phyloP scores from a whole-genome alignment of 306 rosid genomes.

The Cicer arietinum region DNA sequence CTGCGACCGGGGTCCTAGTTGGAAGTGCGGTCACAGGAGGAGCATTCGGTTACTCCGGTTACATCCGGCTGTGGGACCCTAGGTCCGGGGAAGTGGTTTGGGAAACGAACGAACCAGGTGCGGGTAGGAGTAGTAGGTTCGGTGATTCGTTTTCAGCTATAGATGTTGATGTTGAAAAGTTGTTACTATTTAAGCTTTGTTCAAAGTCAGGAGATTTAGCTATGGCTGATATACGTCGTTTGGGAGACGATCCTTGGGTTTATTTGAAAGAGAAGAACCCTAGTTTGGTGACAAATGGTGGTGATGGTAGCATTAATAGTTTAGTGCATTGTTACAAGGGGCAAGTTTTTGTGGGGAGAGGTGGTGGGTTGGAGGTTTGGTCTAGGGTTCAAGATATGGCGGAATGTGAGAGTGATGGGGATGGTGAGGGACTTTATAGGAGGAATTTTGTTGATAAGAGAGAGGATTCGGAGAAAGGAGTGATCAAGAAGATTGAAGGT shows the following conservation, averaged over 20 bases:
- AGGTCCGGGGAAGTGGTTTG: conserved; percentile 73
- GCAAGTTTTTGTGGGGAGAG: conserved; percentile 83
- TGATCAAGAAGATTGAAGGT: conserved; percentile 76
- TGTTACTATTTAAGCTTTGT: conserved; percentile 71
- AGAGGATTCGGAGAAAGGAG: conserved; percentile 73
- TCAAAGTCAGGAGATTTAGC: conserved; percentile 87
- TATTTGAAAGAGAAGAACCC: conserved; percentile 85
- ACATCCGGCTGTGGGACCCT: conserved; percentile 78
- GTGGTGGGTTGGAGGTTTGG: conserved; percentile 88
- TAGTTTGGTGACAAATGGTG: conserved; percentile 52
- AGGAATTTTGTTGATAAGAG: conserved; percentile 80
- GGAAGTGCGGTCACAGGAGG: conserved; percentile 66
- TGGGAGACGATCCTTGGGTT: conserved; percentile 85
- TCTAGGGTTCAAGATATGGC: conserved; percentile 48
- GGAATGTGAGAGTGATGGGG: conserved; percentile 36
- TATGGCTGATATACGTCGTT: conserved; percentile 77
- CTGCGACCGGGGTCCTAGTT: conserved; percentile 58
- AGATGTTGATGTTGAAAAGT: conserved; percentile 66
- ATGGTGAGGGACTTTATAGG: conserved; percentile 58
- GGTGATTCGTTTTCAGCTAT: conserved; percentile 81
- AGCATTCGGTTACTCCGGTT: conserved; percentile 84
- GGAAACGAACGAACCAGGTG: conserved; percentile 88
- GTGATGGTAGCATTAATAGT: conserved; percentile 40
- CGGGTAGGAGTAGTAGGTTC: conserved; percentile 78
- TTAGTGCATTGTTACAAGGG: conserved; percentile 63